Conservation (phyloP, 441 rosid genomes). For the Arabidopsis lyrata region DNA sequence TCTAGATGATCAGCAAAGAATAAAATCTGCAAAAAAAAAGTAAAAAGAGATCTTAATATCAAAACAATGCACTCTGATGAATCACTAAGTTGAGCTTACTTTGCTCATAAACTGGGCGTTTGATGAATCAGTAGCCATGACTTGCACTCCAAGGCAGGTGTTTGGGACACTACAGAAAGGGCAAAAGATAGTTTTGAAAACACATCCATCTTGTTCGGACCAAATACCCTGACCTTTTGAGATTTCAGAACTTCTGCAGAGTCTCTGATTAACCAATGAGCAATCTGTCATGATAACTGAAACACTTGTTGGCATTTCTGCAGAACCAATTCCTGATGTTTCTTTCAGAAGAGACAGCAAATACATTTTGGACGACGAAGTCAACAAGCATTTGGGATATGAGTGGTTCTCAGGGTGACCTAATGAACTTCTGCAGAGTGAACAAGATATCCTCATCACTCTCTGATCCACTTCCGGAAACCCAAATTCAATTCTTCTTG, state of each 20-base stretch:
- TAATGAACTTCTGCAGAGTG: constrained; percentile 69
- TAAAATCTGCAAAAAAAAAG: constrained; percentile 61
- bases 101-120: constrained; percentile 80
- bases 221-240: constrained; percentile 63
- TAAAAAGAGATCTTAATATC: constrained; percentile 24
- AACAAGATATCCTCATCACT: constrained; percentile 61
- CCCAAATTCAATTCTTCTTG: constrained; percentile 64
- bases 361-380: constrained; percentile 71
- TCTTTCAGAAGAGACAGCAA: constrained; percentile 61
- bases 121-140: constrained; percentile 85
- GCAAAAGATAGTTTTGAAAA: constrained; percentile 74
- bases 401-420: constrained; percentile 72
- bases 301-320: constrained; percentile 51
- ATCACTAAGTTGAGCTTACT: constrained; percentile 47
- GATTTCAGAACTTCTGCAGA: constrained; percentile 52
- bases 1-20: constrained; percentile 62
- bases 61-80: constrained; percentile 7
- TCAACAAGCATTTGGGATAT: constrained; percentile 57
- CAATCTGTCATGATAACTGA: constrained; percentile 67
- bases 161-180: constrained; percentile 72
- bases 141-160: constrained; percentile 79
- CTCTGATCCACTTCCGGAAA: constrained; percentile 51
- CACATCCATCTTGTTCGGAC: constrained; percentile 94
- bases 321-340: constrained; percentile 43
- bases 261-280: constrained; percentile 66